Conservation (phyloP, 225 moss, liverwort and hornwort genomes). For the Pseudoscleropodium purum region DNA sequence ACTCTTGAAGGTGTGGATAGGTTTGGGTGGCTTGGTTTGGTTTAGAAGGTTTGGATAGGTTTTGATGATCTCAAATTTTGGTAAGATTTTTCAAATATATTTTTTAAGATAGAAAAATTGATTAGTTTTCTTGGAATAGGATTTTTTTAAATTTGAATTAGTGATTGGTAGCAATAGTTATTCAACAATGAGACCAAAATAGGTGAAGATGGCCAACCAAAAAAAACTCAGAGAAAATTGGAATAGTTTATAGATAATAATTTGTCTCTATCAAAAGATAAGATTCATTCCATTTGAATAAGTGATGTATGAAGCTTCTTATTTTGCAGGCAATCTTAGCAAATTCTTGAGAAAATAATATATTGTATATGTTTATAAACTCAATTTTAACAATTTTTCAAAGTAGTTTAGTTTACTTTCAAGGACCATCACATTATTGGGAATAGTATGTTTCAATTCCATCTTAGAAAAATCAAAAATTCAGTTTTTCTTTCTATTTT, state of each 20-base stretch:
- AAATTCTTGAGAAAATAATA: not conserved
- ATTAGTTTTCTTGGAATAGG: fast-evolving
- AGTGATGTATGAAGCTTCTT: not conserved
- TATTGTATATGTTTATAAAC: too few relatives aligned
- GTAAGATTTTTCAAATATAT: too few relatives aligned
- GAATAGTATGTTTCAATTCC: too few relatives aligned
- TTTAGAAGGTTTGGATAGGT: fast-evolving
- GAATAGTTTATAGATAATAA: not conserved
- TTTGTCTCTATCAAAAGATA: fast-evolving
- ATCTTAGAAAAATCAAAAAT: too few relatives aligned
- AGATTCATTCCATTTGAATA: not conserved
- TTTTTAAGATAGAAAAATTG: too few relatives aligned
- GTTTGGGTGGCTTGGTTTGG: too few relatives aligned
- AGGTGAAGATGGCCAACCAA: fast-evolving
- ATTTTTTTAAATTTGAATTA: too few relatives aligned
- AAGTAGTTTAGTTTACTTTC: too few relatives aligned
- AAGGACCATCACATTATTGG: too few relatives aligned
- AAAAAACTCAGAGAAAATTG: not conserved
- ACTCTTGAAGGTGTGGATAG: fast-evolving
- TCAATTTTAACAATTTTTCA: too few relatives aligned
- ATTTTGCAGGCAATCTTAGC: fast-evolving
- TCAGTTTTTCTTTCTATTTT: too few relatives aligned
- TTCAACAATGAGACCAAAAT: not conserved
- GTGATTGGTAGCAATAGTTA: fast-evolving
- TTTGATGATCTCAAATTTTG: too few relatives aligned